Evolutionary conservation across 345 rosid genomes (phyloP), one percentile per base, ranked within the genome.

Genomic region (Carallia pectinifolia): DNA sequence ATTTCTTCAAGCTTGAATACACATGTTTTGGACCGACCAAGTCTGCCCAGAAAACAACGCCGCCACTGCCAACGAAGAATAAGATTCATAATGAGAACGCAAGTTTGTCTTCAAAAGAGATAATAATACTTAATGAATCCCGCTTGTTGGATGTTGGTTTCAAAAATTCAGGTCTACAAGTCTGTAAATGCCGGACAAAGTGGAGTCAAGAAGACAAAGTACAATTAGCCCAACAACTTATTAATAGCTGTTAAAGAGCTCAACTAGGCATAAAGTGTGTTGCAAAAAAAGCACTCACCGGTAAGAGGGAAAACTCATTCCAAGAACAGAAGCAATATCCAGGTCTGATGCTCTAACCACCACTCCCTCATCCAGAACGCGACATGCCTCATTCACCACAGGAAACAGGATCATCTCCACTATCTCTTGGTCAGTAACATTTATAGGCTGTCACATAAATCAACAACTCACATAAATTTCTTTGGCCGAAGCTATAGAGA

Each of bases 301-400:
- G 71, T 89, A 92, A 80, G 92, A 84, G 64, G 99, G 99, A 81
- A 95, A 95, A 74, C 97, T 90, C 97, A 95, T 92, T 78, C 99
- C 99, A 55, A 92, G 94, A 29, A 95, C 91, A 75, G 97, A 89
- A 30, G 97, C 90, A 62, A 85, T 83, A 80, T 95, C 99, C 54
- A 92, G 89, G 83, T 95, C 97, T 33, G 97, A 82, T 2, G 97
- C 92, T 76, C 89, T 85, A 78, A 92, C 81, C 40, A 95, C 96
- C 13, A 95, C 71, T 61, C 85, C 92, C 81, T 95, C 97, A n/a
- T 88, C 94, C 53, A 92, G 81, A 71, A 92, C 88, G 62, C 97
- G 92, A 59, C 97, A 92, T 8, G 97, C 89, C 83, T 95, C 97
- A 30, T 90, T 95, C 61, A 90, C 96, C 71, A 90, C 86, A 27